Base-by-base conservation (phyloP, 495 filamentous ascomycete species). In the Tetracladium setigerum region DNA sequence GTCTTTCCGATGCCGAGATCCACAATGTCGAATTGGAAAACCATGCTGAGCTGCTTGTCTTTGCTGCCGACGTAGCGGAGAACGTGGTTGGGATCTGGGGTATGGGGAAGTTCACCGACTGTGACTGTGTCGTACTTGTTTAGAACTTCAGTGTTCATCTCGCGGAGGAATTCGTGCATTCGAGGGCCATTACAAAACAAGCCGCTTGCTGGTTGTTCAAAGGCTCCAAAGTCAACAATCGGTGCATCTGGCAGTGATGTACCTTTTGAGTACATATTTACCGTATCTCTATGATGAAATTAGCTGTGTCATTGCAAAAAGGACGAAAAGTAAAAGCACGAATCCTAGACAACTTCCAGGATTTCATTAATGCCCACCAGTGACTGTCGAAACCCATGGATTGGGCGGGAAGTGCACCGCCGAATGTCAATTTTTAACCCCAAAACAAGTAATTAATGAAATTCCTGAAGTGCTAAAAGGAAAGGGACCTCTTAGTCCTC, bases 71-170 rank as follows among this genome's bases (percentile, higher is more conserved):
- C 76, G 27, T 74, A 76, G 12, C 70, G 67, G 22, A 86, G 66
- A 1, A 86, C 76, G 52, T 84, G 73, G 30, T 72, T 61, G 6
- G 63, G 60, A 46, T 79, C 69, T 2, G 76, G 73, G 10, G 76
- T 76, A 55, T 78, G 78, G 0, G 82, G 81, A 58, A 86, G 76
- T 61, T 89, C 84, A 9, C 84, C 84, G 0, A 88, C 82, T 1
- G 78, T 83, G 52, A 87, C 73, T 1, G 78, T 69, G 54, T 86
- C 74, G 50, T 85, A 86, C 38, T 78, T 66, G 31, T 69, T 69
- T n/a, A 87, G 67, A 12, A 84, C 79, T 47, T 74, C 54, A 1
- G 49, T 30, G 17, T 79, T 71, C 59, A 87, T 71, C 37, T 73
- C 82, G 19, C 73, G 66, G 2, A 77, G 73, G 2, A 80, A 79